These are phyloP conservation scores for Saturnispora bothae DNA, from an alignment of 805 yeast species.

Conservation along the genomic window DNA sequence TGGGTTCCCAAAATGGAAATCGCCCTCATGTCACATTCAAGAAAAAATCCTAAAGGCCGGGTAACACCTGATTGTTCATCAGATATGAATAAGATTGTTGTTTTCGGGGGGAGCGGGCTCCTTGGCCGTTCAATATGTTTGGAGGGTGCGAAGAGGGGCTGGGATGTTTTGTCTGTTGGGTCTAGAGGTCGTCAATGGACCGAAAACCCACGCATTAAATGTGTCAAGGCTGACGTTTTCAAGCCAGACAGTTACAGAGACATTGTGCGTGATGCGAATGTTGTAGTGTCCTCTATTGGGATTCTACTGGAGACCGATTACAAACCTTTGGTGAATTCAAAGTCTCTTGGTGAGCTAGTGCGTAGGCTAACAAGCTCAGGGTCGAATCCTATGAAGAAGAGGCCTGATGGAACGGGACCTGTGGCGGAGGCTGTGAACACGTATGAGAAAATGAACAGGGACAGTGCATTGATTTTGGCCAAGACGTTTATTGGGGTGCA, in stretches of 20 bases:
- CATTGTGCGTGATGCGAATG: constrained; percentile 38
- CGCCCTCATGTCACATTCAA: too few species aligned
- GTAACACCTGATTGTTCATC: background rate
- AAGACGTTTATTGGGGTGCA: constrained; percentile 32
- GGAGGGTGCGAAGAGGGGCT: constrained; percentile 51
- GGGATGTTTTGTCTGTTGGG: constrained; percentile 50
- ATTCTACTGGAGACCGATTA: constrained; percentile 59
- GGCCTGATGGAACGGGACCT: too few species aligned
- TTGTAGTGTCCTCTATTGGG: constrained; percentile 81
- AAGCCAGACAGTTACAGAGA: constrained; percentile 46
- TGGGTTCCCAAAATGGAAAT: background rate
- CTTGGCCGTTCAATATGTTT: constrained; percentile 64
- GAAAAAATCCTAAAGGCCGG: constrained; percentile 1
- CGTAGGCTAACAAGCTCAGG: constrained; percentile 34
- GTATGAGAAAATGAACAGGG: constrained; percentile 56
- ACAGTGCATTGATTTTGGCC: constrained; percentile 58
- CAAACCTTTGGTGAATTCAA: constrained; percentile 39
- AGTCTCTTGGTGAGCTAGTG: constrained; percentile 26
- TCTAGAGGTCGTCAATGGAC: constrained; percentile 32
- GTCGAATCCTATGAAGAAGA: constrained; percentile 49
- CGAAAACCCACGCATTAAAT: constrained; percentile 38
- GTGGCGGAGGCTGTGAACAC: constrained; percentile 19
- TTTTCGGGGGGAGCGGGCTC: constrained; percentile 86
- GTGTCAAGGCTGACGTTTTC: constrained; percentile 63
- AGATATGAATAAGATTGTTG: constrained; percentile 30